Conservation (phyloP, 176 grass and related monocot genomes). For the Typha latifolia region DNA sequence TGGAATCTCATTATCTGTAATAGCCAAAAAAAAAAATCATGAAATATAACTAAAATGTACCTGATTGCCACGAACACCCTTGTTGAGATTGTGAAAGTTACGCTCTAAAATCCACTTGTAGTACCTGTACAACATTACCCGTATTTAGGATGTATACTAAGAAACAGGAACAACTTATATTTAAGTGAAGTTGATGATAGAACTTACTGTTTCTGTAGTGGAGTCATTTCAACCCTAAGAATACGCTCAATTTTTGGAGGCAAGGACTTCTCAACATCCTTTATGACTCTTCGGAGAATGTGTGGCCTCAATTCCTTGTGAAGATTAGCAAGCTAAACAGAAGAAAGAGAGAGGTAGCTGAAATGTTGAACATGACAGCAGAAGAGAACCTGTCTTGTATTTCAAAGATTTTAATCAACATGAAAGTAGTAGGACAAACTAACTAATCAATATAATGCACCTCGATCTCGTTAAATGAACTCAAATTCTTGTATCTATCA, state of each 20-base stretch:
- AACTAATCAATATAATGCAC: constrained; percentile 24
- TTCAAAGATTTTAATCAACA: neutral
- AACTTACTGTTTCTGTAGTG: constrained; percentile 89
- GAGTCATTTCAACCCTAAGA: constrained; percentile 94
- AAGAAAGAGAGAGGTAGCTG: constrained; percentile 18
- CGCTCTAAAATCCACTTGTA: constrained; percentile 99
- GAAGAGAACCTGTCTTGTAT: neutral
- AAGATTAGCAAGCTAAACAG: constrained; percentile 79
- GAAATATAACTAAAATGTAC: constrained; percentile 27
- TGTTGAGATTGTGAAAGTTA: constrained; percentile 98
- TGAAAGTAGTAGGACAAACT: neutral
- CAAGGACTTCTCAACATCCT: constrained; percentile 97
- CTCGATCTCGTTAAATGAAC: constrained; percentile 89
- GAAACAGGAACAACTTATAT: constrained; percentile 1
- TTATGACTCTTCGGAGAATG: constrained; percentile 92
- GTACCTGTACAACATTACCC: constrained; percentile 40
- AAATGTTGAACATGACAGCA: neutral
- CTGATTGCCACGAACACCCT: constrained; percentile 98
- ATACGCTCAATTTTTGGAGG: constrained; percentile 99
- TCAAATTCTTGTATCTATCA: constrained; percentile 97
- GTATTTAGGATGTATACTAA: constrained; percentile 2
- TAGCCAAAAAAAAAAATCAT: constrained; percentile 1
- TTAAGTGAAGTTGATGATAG: constrained; percentile 5
- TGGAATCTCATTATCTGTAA: neutral
- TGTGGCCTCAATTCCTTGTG: constrained; percentile 97